Evolutionary conservation across 2,329 filamentous ascomycete species (phyloP).

Genomic region (Diplodia seriata): DNA sequence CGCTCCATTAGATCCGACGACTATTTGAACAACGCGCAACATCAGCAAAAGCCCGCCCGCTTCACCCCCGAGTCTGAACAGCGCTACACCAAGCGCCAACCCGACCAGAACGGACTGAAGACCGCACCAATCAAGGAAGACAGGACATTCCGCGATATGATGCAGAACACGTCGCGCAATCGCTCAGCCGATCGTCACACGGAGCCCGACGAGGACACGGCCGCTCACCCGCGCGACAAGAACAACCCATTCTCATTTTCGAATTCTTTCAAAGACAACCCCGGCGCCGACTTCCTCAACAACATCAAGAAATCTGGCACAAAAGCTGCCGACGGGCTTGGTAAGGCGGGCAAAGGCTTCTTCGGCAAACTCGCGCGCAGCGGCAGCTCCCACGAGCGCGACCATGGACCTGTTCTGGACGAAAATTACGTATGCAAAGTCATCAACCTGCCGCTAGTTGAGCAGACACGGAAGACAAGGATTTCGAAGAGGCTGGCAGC

Average conservation of each 20-base stretch:
- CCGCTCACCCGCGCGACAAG: slow-evolving; percentile 37
- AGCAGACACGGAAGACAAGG: slow-evolving; percentile 87
- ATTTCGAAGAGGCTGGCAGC: slow-evolving; percentile 89
- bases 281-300: slow-evolving; percentile 70
- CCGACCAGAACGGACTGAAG: slow-evolving; percentile 58
- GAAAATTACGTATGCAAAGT: slow-evolving; percentile 85
- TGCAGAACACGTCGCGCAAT: slow-evolving; percentile 65
- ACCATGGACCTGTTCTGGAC: slow-evolving; percentile 65
- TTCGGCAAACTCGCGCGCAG: slow-evolving; percentile 80
- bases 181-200: slow-evolving; percentile 73
- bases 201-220: slow-evolving; percentile 43
- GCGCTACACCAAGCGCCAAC: slow-evolving; percentile 42
- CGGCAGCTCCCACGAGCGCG: slow-evolving; percentile 72
- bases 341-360: slow-evolving; percentile 76
- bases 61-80: slow-evolving; percentile 35
- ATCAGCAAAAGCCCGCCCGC: slow-evolving; percentile 44
- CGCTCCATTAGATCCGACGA: slow-evolving; percentile 56
- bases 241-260: slow-evolving; percentile 43
- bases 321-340: slow-evolving; percentile 74
- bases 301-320: slow-evolving; percentile 75
- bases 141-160: slow-evolving; percentile 71
- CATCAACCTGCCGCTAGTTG: slow-evolving; percentile 83
- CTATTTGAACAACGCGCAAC: slow-evolving; percentile 36
- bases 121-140: slow-evolving; percentile 72
- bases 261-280: slow-evolving; percentile 66